Evolutionary conservation across 1,139 yeast genomes (phyloP).

Genomic region (Eremothecium gossypii): DNA sequence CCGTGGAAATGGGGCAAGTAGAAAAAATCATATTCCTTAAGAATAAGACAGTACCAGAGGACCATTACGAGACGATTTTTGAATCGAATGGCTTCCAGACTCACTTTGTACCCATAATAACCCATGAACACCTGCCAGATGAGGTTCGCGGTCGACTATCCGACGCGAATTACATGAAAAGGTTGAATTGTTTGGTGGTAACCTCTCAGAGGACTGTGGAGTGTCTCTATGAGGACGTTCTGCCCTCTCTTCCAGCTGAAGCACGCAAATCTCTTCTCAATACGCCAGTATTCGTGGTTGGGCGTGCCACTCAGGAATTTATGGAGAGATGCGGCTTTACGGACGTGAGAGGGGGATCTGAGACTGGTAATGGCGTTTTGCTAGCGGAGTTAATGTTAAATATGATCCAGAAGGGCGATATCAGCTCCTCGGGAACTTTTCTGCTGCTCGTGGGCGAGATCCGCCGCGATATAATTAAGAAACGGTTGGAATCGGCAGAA

Average conservation of each 20-base stretch:
- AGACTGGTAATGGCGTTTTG: slow-evolving; percentile 74
- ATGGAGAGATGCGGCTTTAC: slow-evolving; percentile 53
- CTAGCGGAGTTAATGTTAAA: slow-evolving; percentile 40
- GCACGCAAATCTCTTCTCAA: slow-evolving; percentile 28
- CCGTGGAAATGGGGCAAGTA: background rate
- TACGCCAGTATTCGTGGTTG: slow-evolving; percentile 74
- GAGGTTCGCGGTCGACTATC: slow-evolving; percentile 37
- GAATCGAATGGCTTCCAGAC: slow-evolving; percentile 33
- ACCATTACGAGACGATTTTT: slow-evolving; percentile 47
- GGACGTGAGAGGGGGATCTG: slow-evolving; percentile 59
- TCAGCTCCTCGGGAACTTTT: background rate
- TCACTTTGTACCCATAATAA: slow-evolving; percentile 58
- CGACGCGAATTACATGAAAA: slow-evolving; percentile 35
- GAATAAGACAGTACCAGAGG: slow-evolving; percentile 57
- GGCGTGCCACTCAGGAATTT: slow-evolving; percentile 76
- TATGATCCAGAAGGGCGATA: slow-evolving; percentile 36
- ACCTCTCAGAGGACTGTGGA: slow-evolving; percentile 93
- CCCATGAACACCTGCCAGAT: slow-evolving; percentile 46
- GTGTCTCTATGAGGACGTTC: slow-evolving; percentile 45
- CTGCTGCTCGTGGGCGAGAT: slow-evolving; percentile 82
- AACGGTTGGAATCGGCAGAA: slow-evolving; percentile 38
- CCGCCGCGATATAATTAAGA: slow-evolving; percentile 74
- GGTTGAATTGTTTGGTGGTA: slow-evolving; percentile 51
- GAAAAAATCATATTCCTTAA: slow-evolving; percentile 41
- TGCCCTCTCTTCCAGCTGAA: slow-evolving; percentile 16